A percentile compares a stretch with the other conserved stretches of the same genome.
Evolutionary conservation across 139 green algal species (phyloP).

Genomic region (Picochlorum sp.): DNA sequence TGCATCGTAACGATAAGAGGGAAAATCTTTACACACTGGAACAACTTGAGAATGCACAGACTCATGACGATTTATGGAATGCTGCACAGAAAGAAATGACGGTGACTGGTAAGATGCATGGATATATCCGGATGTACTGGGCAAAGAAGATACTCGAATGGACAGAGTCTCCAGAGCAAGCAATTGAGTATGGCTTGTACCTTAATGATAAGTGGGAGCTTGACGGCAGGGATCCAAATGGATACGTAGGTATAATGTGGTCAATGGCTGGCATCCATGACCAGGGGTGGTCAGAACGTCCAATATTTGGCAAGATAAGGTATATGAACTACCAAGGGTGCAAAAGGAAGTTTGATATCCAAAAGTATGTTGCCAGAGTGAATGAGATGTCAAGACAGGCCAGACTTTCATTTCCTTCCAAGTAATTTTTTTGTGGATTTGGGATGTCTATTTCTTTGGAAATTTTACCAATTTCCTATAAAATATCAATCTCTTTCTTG

Average conservation of each 20-base stretch:
- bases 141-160: conserved; percentile 97
- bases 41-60: conserved; percentile 73
- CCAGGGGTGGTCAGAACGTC: conserved; percentile 83
- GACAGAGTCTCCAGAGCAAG: conserved; percentile 65
- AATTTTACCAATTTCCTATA: too few relatives aligned
- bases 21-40: conserved; percentile 37
- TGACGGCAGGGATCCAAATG: conserved; percentile 76
- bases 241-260: conserved; percentile 93
- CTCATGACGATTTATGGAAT: conserved; percentile 95
- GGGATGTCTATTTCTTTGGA: too few relatives aligned
- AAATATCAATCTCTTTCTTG: too few relatives aligned
- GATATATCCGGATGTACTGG: conserved; percentile 99
- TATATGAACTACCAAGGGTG: conserved; percentile 92
- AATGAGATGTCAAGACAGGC: conserved; percentile 2
- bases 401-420: not conserved
- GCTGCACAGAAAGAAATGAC: conserved; percentile 86
- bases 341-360: conserved; percentile 93
- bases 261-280: conserved; percentile 86
- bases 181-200: conserved; percentile 66
- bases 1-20: conserved; percentile 65
- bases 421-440: not conserved
- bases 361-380: conserved; percentile 43
- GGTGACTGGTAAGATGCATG: conserved; percentile 91
- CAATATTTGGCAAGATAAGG: conserved; percentile 94
- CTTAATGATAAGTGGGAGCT: conserved; percentile 86